phyloP scores from a whole-genome alignment of 2,329 filamentous ascomycete genomes.

The Metarhizium brunneum region DNA sequence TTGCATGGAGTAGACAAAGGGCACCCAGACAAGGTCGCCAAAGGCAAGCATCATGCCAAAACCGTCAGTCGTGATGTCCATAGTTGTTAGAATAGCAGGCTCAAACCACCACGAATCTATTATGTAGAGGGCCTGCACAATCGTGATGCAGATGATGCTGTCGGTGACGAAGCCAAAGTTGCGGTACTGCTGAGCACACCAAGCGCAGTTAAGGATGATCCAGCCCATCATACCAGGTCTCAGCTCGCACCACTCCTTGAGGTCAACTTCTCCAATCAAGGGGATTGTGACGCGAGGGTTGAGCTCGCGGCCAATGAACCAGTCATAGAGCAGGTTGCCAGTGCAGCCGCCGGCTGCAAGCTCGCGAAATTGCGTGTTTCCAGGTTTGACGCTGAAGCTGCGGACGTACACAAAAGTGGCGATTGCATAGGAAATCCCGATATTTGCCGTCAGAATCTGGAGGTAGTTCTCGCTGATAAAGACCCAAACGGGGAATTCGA shows the following conservation, averaged over 20 bases:
- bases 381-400: conserved; percentile 74
- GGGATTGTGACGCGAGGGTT: conserved; percentile 79
- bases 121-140: conserved; percentile 73
- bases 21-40: conserved; percentile 87
- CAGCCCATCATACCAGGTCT: conserved; percentile 88
- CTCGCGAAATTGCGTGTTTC: conserved; percentile 63
- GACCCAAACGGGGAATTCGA: conserved; percentile 80
- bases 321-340: conserved; percentile 87
- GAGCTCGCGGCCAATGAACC: conserved; percentile 91
- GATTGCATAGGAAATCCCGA: conserved; percentile 63
- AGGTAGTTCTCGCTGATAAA: conserved; percentile 89
- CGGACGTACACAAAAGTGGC: conserved; percentile 72
- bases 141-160: conserved; percentile 70
- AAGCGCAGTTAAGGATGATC: conserved; percentile 77
- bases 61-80: conserved; percentile 87
- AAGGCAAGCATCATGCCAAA: conserved; percentile 95
- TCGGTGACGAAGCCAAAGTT: conserved; percentile 76
- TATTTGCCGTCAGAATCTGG: conserved; percentile 74
- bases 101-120: conserved; percentile 84
- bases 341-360: conserved; percentile 73
- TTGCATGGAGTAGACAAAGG: conserved; percentile 80
- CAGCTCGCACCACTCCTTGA: conserved; percentile 84
- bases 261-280: conserved; percentile 74
- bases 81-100: conserved; percentile 79
- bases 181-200: conserved; percentile 80